These are phyloP conservation scores for Nemania bipapillata DNA, from an alignment of 2,329 filamentous ascomycete genomes.

Conservation along the genomic window DNA sequence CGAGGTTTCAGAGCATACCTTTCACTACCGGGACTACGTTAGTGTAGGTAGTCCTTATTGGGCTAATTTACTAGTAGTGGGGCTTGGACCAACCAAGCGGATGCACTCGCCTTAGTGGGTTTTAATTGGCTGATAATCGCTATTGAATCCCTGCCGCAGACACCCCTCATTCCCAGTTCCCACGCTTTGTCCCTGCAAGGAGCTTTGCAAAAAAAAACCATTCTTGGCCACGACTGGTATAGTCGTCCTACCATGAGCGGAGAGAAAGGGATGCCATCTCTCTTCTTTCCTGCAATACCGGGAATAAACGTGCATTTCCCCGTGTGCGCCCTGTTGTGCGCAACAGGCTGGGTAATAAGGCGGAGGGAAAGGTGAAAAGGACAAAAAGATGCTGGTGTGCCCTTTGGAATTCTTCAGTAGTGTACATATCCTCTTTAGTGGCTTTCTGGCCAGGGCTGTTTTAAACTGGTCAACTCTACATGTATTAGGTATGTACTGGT, in stretches of 20 bases:
- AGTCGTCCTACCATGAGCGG: slow-evolving; percentile 3
- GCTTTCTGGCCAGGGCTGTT: slow-evolving; percentile 5
- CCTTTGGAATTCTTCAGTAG: slow-evolving; percentile 13
- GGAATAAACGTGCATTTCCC: slow-evolving; percentile 13
- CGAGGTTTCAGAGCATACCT: slow-evolving; percentile 25
- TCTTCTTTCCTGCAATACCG: slow-evolving; percentile 20
- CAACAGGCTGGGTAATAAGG: neutral
- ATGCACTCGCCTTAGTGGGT: neutral
- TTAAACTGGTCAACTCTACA: neutral
- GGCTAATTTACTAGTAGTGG: slow-evolving; percentile 20
- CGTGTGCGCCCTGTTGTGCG: slow-evolving; percentile 25
- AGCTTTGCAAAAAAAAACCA: slow-evolving; percentile 22
- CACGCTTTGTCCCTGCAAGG: slow-evolving; percentile 31
- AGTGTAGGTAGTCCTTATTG: slow-evolving; percentile 19
- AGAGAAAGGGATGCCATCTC: slow-evolving; percentile 7
- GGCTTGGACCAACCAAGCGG: slow-evolving; percentile 29
- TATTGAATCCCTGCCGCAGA: slow-evolving; percentile 22
- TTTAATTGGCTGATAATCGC: slow-evolving; percentile 26
- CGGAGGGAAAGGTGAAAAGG: neutral
- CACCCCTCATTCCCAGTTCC: slow-evolving; percentile 26
- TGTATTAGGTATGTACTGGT: slow-evolving; percentile 1
- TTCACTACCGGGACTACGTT: slow-evolving; percentile 25
- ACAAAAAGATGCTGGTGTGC: neutral
- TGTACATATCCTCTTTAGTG: neutral
- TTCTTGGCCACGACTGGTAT: slow-evolving; percentile 7